Evolutionary conservation across 768 basidiomycete species (phyloP), one percentile per base, ranked within the genome.

Genomic region (Termitomyces heimii): DNA sequence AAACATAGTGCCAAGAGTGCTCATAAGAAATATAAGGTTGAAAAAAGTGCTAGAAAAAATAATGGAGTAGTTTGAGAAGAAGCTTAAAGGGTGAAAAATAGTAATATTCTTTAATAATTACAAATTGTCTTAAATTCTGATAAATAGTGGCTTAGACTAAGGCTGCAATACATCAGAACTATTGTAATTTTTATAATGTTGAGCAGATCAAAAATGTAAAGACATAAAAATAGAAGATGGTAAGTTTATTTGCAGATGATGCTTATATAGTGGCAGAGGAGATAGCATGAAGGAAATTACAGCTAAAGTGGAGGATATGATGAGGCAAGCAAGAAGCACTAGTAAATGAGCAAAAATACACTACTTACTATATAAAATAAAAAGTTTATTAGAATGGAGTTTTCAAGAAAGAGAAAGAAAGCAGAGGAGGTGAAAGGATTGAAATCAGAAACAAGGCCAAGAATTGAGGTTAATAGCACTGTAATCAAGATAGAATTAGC

Each of bases 11-110:
- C 60, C 63, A 0, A 61, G 66, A 13, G 37, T 51, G 0, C 60
- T 75, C 0, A 22, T 68, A 0, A 64, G 71, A 46, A 60, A 74
- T 29, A 61, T 76, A 63, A 50, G 62, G 14, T 58, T n/a, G 52
- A 26, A 50, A 0, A 56, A 70, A 4, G 56, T 73, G 0, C 69
- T 71, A 0, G 73, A 44, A 13, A 60, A 60, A 16, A 31, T 20
- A 1, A n/a, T 32, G 0, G 52, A 62, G 0, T 70, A 31, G 59
- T 48, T 66, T 0, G 13, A 53, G 4, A 14, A 49, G 0, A 45
- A 65, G 0, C 63, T 71, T 0, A 7, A 13, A 0, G 46, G 35
- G 0, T 9, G 56, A 22, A 18, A 18, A 1, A 57, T n/a, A 3
- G 40, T 51, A 1, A 51, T 57, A 2, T 2, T 20, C 0, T 57